These are phyloP conservation scores for Xylaria sp. DNA, from an alignment of 2,329 filamentous ascomycete genomes.

Conservation along the genomic window DNA sequence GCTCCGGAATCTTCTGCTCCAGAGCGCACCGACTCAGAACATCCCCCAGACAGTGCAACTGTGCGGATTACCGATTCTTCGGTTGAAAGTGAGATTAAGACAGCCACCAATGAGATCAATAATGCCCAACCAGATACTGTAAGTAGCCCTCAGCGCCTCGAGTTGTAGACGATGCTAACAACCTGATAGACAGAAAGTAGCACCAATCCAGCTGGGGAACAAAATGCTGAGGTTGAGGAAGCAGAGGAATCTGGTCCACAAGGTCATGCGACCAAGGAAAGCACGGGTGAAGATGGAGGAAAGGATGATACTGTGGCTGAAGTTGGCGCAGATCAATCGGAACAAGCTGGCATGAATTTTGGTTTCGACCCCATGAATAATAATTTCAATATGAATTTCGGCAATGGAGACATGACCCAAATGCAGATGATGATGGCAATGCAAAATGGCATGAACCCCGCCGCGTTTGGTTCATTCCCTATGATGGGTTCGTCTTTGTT, in stretches of 20 bases:
- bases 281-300: constrained; percentile 43
- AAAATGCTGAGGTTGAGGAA: constrained; percentile 35
- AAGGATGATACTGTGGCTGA: constrained; percentile 46
- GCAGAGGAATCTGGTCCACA: constrained; percentile 33
- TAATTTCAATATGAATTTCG: constrained; percentile 70
- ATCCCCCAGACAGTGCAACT: constrained; percentile 25
- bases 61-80: constrained; percentile 20
- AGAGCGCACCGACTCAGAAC: constrained; percentile 31
- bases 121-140: constrained; percentile 23
- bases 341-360: constrained; percentile 47
- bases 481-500: constrained; percentile 79
- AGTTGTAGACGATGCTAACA: constrained; percentile 24
- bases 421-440: constrained; percentile 86
- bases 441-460: constrained; percentile 73
- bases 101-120: constrained; percentile 8
- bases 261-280: constrained; percentile 32
- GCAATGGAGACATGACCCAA: constrained; percentile 75
- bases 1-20: constrained; percentile 33
- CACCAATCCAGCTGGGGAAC: constrained; percentile 31
- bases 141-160: constrained; percentile 7
- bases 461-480: constrained; percentile 68
- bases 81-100: constrained; percentile 18
- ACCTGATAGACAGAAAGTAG: constrained; percentile 24
- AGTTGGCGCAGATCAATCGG: constrained; percentile 49
- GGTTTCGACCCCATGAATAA: constrained; percentile 57